These are phyloP conservation scores for Lyophyllum semitale DNA, from an alignment of 768 basidiomycete species.

Conservation along the genomic window DNA sequence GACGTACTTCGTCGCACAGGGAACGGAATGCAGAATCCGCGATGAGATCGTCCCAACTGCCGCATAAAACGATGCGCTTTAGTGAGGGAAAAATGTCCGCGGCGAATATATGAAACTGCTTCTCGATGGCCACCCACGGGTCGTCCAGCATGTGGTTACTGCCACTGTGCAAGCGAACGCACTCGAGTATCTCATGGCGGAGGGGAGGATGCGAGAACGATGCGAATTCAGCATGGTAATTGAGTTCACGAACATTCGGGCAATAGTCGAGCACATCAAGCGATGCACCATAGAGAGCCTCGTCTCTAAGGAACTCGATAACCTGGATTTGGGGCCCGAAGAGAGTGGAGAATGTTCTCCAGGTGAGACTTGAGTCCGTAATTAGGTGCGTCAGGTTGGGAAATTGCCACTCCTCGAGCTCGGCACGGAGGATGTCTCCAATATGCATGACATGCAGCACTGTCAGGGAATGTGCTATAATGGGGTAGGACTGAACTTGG, in stretches of 20 bases:
- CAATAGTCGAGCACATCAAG: conserved; percentile 1
- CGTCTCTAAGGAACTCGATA: conserved; percentile 12
- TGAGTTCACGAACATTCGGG: conserved; percentile 10
- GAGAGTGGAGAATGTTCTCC: conserved; percentile 2
- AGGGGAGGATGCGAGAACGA: neutral
- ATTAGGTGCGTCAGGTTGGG: conserved; percentile 15
- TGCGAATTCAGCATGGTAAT: conserved; percentile 5
- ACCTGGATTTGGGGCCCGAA: conserved; percentile 11
- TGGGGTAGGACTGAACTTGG: neutral
- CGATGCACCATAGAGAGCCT: neutral
- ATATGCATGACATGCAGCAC: conserved; percentile 10
- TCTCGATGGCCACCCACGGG: no score
- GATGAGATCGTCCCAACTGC: neutral
- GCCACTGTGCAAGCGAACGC: conserved; percentile 1
- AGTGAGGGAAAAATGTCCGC: neutral
- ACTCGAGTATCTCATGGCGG: conserved; percentile 1
- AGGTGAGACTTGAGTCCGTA: conserved; percentile 12
- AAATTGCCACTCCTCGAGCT: conserved; percentile 13
- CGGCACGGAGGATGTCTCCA: conserved; percentile 1
- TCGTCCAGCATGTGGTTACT: conserved; percentile 2
- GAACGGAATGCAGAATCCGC: neutral
- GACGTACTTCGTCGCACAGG: neutral
- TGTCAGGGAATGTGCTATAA: conserved; percentile 4
- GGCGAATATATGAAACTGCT: neutral
- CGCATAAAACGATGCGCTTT: neutral